Base-by-base conservation (phyloP, 306 rosid genomes). In the Rosa lucieae region DNA sequence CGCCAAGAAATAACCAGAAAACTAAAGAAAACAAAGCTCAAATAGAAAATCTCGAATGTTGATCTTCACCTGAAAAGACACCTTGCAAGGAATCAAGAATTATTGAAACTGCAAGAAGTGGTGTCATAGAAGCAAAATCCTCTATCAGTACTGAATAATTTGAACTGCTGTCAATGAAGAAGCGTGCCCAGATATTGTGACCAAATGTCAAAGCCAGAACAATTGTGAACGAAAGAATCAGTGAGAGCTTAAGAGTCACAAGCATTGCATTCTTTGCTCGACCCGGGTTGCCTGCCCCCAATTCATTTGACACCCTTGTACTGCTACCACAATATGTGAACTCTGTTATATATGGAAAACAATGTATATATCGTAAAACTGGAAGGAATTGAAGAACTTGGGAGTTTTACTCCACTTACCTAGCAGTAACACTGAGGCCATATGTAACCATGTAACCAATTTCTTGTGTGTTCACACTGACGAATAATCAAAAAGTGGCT, bases 361-460 rank as follows among this genome's bases (percentile, higher is more conserved):
- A 81, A 81, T 48, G 48, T 4, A 20, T 61, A 66, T 66, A 61
- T 37, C 35, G 23, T 46, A 58, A 29, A 75, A 48, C 51, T 23
- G 5, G 49, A 75, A 43, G 13, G 52, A 53, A 76, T 12, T 73
- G 61, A 23, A 59, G 15, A 70, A 56, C 21, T 32, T 51, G 29
- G 2, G n/a, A 29, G 52, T 40, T 53, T 53, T 73, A 48, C 63
- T 72, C 13, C 48, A 53, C 67, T 3, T 46, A 92, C 98, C 97
- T 91, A 29, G 95, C 93, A 74, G 94, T 92, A 2, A 97, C 94
- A 82, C 95, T 86, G 35, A 92, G 97, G 70, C 98, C 97, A 80
- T 85, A 89, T 14, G 89, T 76, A 74, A 88, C 81, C 94, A 91
- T 87, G 85, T 83, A 92, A 5, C 90, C 93, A 42, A 91, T 83